Base-by-base conservation (phyloP, 1,139 yeast genomes). In the Hyphopichia burtonii region DNA sequence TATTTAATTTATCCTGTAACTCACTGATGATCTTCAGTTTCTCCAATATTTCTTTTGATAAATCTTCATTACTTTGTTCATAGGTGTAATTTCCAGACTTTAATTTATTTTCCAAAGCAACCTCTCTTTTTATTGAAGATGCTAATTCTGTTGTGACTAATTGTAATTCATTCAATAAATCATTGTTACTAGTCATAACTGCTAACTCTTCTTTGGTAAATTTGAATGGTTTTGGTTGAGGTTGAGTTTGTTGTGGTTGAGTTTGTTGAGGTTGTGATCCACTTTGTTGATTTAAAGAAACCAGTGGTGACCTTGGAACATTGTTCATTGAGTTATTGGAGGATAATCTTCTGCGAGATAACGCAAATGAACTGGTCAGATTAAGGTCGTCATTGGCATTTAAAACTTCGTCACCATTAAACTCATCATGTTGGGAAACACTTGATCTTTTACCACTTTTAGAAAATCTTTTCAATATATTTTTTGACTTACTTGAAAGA, bases 111-210 rank as follows among this genome's bases (percentile, higher is more conserved):
- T 83, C 90, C 35, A 85, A 57, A 8, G 68, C 60, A 20, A 84
- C 66, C 58, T 86, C 94, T 38, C 93, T 67, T 41, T 78, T 76
- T 40, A 86, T 83, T 0, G 90, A 82, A 18, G 80, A 77, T 0
- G 90, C 91, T 40, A 86, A 68, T 54, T 86, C 94, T 17, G 78
- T 76, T 2, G 91, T 82, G 1, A 86, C 83, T 30, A 83, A 57
- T 46, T 83, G 84, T 38, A 86, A 62, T 56, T 86, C 93, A 46
- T 76, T 73, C 51, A 83, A 67, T 36, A 86, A 61, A 28, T 74
- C 77, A 40, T 71, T 73, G 47, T 82, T 83, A 41, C 84, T 79
- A 33, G 71, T 76, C 68, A 85, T 70, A 3, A 84, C 66, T 2
- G 83, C 82, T 47, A 83, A 58, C 49, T 85, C 89, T 31, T 80